Conservation (phyloP, 2,329 filamentous ascomycete species). For the Fusarium sp. region DNA sequence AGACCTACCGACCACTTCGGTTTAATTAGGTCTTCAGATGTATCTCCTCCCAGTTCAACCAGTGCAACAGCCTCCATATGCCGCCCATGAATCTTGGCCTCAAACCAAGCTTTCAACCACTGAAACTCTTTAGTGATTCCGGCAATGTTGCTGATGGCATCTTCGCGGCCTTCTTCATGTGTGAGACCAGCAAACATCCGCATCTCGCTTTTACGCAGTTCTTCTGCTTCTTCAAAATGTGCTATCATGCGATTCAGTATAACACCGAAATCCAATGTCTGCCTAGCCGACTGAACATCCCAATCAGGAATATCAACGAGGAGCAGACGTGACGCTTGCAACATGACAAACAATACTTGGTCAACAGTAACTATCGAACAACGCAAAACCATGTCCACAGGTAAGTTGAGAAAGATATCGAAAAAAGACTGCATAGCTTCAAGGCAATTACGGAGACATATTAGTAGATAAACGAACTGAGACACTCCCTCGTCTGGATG, state of each 20-base stretch:
- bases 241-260: conserved; percentile 29
- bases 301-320: conserved; percentile 42
- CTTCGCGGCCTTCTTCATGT: conserved; percentile 20
- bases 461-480: conserved; percentile 44
- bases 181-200: conserved; percentile 18
- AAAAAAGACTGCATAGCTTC: conserved; percentile 51
- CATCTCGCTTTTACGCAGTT: conserved; percentile 1
- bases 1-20: conserved; percentile 41
- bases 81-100: conserved; percentile 38
- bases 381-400: conserved; percentile 37
- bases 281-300: conserved; percentile 36
- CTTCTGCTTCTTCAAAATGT: conserved; percentile 21
- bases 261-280: conserved; percentile 27
- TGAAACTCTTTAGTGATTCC: conserved; percentile 41
- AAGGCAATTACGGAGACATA: conserved; percentile 52
- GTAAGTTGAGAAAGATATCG: conserved; percentile 46
- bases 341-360: conserved; percentile 38
- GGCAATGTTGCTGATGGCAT: conserved; percentile 29
- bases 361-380: conserved; percentile 39
- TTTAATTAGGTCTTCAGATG: background rate
- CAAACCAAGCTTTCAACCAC: conserved; percentile 50
- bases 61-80: conserved; percentile 2
- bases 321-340: conserved; percentile 39
- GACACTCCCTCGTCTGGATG: conserved; percentile 43
- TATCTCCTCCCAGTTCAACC: background rate